Evolutionary conservation across 2,329 filamentous ascomycete species (phyloP), one percentile per base, ranked within the genome.

Genomic region (Clonostachys chloroleuca): DNA sequence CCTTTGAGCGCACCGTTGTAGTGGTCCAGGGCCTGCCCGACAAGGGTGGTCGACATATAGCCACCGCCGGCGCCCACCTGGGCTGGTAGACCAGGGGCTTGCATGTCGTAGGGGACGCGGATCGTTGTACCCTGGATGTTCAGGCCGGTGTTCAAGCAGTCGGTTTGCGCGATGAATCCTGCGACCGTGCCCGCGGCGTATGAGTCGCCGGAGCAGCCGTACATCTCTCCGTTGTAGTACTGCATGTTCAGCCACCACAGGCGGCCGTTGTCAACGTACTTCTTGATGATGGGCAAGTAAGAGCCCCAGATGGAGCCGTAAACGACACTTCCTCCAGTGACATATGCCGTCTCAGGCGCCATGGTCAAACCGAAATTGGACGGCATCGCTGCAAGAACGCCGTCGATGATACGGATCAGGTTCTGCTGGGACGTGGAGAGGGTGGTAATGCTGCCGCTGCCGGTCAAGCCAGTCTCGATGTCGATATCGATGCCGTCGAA

Each of bases 311-410:
- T 64, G 45, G 59, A 60, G 20, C 61, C 61, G 48, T 60, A 66
- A 1, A 45, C 51, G 6, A 65, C 51, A 40, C 54, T 54, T 18
- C 59, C 63, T 8, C 63, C 63, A 1, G 62, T 66, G 3, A 66
- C 63, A 46, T 66, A 66, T 4, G 63, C 62, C 12, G 60, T 69
- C 49, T 66, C 64, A 6, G 61, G 62, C 5, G 64, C 64, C 56
- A 68, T 80, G 36, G 76, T 83, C 41, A 83, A 73, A 17, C 83
- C 82, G 12, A 73, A 75, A 24, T 64, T 86, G 46, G 72, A 78
- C 61, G 83, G 82, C 43, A 80, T 74, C 52, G 73, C 47, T 6
- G 54, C 61, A 16, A 66, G 63, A n/a, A 66, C 44, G 45, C 63
- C 62, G 48, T 66, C 63, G 36, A 66, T 65, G 50, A 66, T 58